phyloP scores from a whole-genome alignment of 1,139 yeast genomes.

The Zygosaccharomyces sapae region DNA sequence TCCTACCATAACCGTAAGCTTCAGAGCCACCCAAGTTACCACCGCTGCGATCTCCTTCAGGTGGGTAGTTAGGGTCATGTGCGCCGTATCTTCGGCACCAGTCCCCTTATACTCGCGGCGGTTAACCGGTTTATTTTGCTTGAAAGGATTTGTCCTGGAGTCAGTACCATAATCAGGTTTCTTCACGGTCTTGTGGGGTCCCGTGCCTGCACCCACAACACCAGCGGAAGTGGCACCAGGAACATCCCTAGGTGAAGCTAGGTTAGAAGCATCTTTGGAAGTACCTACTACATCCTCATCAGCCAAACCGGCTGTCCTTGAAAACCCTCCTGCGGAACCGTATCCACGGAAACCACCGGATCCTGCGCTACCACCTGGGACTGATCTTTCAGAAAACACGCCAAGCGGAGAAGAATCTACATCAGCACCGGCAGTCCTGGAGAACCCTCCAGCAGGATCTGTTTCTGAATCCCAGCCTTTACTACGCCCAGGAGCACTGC shows the following conservation, averaged over 20 bases:
- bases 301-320: not conserved
- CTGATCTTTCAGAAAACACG: no score
- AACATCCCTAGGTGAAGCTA: no score
- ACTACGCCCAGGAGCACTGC: no score
- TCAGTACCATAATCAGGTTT: not conserved
- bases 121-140: not conserved
- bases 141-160: not conserved
- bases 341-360: no score
- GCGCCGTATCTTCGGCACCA: constrained; percentile 3
- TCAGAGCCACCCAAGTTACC: constrained; percentile 4
- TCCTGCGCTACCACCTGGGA: no score
- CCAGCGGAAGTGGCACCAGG: not conserved
- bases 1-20: constrained; percentile 5
- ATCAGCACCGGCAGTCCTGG: no score
- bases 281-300: not conserved
- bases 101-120: not conserved
- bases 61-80: not conserved
- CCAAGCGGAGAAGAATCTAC: no score
- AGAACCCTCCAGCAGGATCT: no score
- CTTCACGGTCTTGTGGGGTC: no score
- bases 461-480: no score
- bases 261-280: not conserved
- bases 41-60: constrained; percentile 1
- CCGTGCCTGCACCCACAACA: not conserved
- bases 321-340: no score